Conservation (phyloP, 441 rosid species). For the Viola pubescens region DNA sequence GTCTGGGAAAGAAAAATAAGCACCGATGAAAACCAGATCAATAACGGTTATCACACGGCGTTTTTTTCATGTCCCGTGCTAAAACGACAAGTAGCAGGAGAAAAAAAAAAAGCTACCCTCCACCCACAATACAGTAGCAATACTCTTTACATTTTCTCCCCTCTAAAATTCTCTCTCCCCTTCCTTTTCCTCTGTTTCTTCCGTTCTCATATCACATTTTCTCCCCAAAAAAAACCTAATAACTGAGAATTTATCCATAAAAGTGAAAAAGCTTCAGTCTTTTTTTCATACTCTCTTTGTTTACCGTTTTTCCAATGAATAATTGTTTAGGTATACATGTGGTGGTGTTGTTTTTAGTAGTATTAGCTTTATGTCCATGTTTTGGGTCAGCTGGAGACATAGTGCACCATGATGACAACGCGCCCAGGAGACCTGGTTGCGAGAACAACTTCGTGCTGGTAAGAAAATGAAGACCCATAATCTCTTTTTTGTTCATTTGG, state of each 20-base stretch:
- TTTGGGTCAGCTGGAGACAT: conserved; percentile 69
- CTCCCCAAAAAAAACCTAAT: not conserved
- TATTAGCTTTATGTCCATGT: conserved; percentile 27
- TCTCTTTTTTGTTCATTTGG: not conserved
- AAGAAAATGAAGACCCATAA: conserved; percentile 7
- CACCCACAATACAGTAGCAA: no score
- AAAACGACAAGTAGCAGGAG: conserved; percentile 19
- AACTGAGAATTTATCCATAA: no score
- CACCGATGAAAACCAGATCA: conserved; percentile 5
- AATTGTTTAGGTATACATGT: conserved; percentile 9
- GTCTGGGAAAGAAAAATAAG: not conserved
- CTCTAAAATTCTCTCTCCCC: conserved; percentile 5
- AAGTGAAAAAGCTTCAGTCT: conserved; percentile 12
- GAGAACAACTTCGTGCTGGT: conserved; percentile 96
- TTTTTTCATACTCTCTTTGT: not conserved
- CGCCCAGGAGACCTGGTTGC: conserved; percentile 97
- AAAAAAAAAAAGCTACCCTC: not conserved
- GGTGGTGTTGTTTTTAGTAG: conserved; percentile 2
- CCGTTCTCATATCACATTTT: conserved; percentile 2
- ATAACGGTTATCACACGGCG: conserved; percentile 32
- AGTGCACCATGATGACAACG: conserved; percentile 69
- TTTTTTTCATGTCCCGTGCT: conserved; percentile 17
- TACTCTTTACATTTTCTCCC: not conserved
- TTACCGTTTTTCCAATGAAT: conserved; percentile 11
- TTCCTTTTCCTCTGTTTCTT: conserved; percentile 14